These are phyloP conservation scores for Monosporascus sp. DNA, from an alignment of 2,329 filamentous ascomycete species.

Conservation along the genomic window DNA sequence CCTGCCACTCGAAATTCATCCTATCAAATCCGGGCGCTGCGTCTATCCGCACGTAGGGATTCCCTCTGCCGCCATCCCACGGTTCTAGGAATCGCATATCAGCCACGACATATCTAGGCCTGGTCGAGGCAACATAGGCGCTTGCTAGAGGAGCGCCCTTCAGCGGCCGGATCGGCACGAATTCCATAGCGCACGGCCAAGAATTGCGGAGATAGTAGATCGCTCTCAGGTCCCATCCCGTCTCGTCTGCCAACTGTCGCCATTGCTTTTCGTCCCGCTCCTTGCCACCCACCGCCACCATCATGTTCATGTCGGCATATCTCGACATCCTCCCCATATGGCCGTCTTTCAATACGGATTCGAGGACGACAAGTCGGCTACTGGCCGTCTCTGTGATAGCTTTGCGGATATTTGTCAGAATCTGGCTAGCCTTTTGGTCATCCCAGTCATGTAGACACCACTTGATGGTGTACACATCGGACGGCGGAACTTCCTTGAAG, in stretches of 20 bases:
- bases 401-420: slow-evolving; percentile 23
- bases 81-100: slow-evolving; percentile 3
- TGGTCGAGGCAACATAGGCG: no score
- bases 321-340: slow-evolving; percentile 23
- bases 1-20: no score
- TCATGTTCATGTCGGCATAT: slow-evolving; percentile 38
- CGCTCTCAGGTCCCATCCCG: slow-evolving; percentile 24
- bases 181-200: slow-evolving; percentile 4
- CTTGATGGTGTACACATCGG: slow-evolving; percentile 28
- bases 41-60: no score
- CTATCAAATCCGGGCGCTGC: no score
- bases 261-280: slow-evolving; percentile 28
- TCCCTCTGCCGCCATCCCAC: not conserved
- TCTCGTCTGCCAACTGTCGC: slow-evolving; percentile 18
- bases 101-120: not conserved
- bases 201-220: slow-evolving; percentile 15
- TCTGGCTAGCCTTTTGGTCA: slow-evolving; percentile 24
- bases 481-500: slow-evolving; percentile 25
- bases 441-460: slow-evolving; percentile 38
- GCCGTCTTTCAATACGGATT: slow-evolving; percentile 29
- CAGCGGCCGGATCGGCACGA: no score
- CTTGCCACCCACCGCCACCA: slow-evolving; percentile 27
- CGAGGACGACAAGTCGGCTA: slow-evolving; percentile 31
- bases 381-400: slow-evolving; percentile 19
- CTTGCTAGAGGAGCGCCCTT: no score